Evolutionary conservation across 1,139 yeast species (phyloP).

Genomic region (Zygoascus hellenicus): DNA sequence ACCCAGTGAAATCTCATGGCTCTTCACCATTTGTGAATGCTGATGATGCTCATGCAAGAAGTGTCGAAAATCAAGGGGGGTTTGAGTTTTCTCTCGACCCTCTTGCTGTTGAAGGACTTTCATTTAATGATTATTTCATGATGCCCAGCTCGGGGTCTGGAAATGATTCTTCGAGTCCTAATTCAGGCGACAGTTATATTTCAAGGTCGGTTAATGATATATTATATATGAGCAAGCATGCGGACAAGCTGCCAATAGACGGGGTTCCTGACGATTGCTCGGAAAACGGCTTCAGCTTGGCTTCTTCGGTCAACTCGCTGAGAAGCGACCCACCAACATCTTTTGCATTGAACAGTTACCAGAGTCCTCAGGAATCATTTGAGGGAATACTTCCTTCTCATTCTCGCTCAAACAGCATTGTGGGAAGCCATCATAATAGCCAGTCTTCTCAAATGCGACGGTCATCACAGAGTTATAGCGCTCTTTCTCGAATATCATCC

Average conservation of each 20-base stretch:
- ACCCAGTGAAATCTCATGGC: too few relatives aligned
- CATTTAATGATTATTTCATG: slow-evolving; percentile 15
- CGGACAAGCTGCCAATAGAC: too few relatives aligned
- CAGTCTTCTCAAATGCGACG: not conserved
- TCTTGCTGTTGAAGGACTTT: slow-evolving; percentile 29
- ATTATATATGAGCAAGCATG: not conserved
- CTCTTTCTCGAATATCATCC: slow-evolving; percentile 1
- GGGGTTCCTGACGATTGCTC: slow-evolving; percentile 1
- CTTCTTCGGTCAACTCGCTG: slow-evolving; percentile 2
- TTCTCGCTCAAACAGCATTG: not conserved
- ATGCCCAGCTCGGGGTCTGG: slow-evolving; percentile 1
- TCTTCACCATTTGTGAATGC: too few relatives aligned
- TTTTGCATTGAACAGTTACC: not conserved
- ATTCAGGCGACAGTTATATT: slow-evolving; percentile 10
- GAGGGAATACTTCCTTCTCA: slow-evolving; percentile 2
- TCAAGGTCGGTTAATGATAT: slow-evolving; percentile 1
- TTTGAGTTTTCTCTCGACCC: slow-evolving; percentile 31
- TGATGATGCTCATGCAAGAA: too few relatives aligned
- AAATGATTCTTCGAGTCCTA: not conserved
- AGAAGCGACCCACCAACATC: slow-evolving; percentile 1
- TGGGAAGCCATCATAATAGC: not conserved
- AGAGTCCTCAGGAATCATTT: not conserved
- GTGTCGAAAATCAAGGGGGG: slow-evolving; percentile 17
- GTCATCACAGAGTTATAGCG: not conserved
- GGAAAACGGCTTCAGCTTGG: not conserved